Conservation (phyloP, 345 rosid species). For the Angophora floribunda region DNA sequence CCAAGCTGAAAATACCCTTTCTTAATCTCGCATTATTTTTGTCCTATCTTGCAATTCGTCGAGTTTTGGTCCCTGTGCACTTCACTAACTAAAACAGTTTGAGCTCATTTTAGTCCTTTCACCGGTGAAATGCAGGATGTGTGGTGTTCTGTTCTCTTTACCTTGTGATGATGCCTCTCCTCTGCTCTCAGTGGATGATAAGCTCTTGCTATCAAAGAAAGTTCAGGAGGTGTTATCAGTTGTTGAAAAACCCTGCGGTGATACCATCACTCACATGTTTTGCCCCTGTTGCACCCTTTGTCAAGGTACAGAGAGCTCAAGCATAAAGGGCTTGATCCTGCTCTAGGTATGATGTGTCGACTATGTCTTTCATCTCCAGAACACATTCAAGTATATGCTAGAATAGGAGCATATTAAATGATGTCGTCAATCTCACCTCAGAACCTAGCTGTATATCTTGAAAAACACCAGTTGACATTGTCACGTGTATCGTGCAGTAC, state of each 20-base stretch:
- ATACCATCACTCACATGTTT: background rate
- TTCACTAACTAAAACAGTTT: background rate
- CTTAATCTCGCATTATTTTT: background rate
- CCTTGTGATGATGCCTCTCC: conserved; percentile 19
- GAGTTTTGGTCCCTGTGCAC: background rate
- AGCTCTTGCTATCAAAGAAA: conserved; percentile 24
- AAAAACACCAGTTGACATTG: background rate
- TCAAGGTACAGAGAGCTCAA: conserved; percentile 36
- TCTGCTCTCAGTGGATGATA: conserved; percentile 26
- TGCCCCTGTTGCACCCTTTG: conserved; percentile 23
- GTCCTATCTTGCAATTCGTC: background rate
- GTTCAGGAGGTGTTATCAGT: conserved; percentile 12
- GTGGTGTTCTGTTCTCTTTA: conserved; percentile 9
- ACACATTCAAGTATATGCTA: too few species aligned
- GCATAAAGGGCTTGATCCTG: conserved; percentile 23
- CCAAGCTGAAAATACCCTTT: background rate
- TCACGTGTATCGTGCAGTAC: background rate
- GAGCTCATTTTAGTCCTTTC: background rate
- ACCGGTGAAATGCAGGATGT: conserved; percentile 7
- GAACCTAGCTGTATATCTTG: too few species aligned
- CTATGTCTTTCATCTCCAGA: background rate
- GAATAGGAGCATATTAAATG: too few species aligned
- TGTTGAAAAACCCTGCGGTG: conserved; percentile 20
- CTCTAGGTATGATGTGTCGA: conserved; percentile 6
- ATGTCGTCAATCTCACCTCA: too few species aligned